phyloP scores from a whole-genome alignment of 2,329 filamentous ascomycete species.

The Cladosporium phlei region DNA sequence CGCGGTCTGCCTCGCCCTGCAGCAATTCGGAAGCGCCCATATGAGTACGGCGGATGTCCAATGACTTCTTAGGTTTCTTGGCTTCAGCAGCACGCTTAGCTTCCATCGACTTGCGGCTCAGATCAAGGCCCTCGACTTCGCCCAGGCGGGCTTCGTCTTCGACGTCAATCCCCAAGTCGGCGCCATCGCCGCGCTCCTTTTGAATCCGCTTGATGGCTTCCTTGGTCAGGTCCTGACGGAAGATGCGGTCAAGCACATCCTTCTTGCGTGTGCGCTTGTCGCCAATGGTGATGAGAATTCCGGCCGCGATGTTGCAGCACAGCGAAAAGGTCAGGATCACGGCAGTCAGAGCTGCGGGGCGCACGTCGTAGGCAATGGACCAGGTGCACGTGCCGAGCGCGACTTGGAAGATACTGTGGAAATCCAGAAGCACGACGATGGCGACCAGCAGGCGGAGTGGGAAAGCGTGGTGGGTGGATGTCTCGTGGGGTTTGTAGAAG shows the following conservation, averaged over 20 bases:
- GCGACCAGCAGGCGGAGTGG: slow-evolving; percentile 68
- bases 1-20: background rate
- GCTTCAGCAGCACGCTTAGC: slow-evolving; percentile 9
- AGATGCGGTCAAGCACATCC: slow-evolving; percentile 73
- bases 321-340: slow-evolving; percentile 77
- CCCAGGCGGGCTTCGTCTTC: slow-evolving; percentile 7
- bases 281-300: slow-evolving; percentile 70
- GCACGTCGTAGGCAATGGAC: slow-evolving; percentile 66
- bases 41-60: slow-evolving; percentile 1
- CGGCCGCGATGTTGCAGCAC: slow-evolving; percentile 70
- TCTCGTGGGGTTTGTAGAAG: slow-evolving; percentile 87
- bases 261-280: slow-evolving; percentile 77
- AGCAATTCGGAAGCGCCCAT: slow-evolving; percentile 1
- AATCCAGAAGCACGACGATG: slow-evolving; percentile 73
- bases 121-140: slow-evolving; percentile 9
- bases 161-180: slow-evolving; percentile 9
- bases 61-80: slow-evolving; percentile 5
- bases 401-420: slow-evolving; percentile 75
- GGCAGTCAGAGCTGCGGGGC: slow-evolving; percentile 69
- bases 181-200: background rate
- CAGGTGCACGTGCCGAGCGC: slow-evolving; percentile 73
- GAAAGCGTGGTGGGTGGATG: slow-evolving; percentile 73
- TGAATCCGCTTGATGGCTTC: slow-evolving; percentile 55
- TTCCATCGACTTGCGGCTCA: slow-evolving; percentile 13
- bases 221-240: slow-evolving; percentile 69